Base-by-base conservation (phyloP, 1,284 basidiomycete species). In the Malassezia slooffiae region DNA sequence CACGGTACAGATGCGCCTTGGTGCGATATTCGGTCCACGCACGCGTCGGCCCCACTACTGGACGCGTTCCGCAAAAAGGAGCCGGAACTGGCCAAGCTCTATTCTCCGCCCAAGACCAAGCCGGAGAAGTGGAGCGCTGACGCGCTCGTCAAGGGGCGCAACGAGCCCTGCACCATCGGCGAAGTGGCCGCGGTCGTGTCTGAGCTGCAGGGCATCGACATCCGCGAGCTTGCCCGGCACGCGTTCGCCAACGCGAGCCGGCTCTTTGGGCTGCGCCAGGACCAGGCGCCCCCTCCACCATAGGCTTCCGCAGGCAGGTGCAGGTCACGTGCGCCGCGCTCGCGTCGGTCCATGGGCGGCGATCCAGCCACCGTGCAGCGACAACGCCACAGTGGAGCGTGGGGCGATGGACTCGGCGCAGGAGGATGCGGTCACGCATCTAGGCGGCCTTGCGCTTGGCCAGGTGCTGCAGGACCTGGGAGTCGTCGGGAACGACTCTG, bases 141-240 rank as follows among this genome's bases (percentile, higher is more conserved):
- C 1, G 75, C 76, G 55, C 74, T 79, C 1, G 80, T 88, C 34
- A 89, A 90, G 68, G 82, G 84, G 0, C 73, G 87, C 15, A 86
- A 85, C 60, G 88, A 90, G 62, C 85, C 87, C 1, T 76, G 73
- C 15, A 74, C 79, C 3, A 77, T 85, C 28, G 82, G 81, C 3
- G 76, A 77, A 11, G 79, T 90, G 11, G 86, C 83, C 8, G 85
- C 82, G 76, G 79, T 86, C 38, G 73, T 88, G 8, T 76, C 81
- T 38, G 70, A 72, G 45, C 62, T 86, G 27, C 75, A 78, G 30
- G 75, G 73, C 1, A 62, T 78, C 4, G 52, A 76, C 0, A 72
- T 84, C 22, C 77, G 82, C 49, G 73, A 77, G 39, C 71, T 89
- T 0, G 75, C 76, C 8, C 22, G 43, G 13, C 50, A 47, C 9